A percentile compares a stretch with the other conserved stretches of the same genome.
Evolutionary conservation across 768 basidiomycete genomes (phyloP).

Genomic region (Termitomyces bulborhizus): DNA sequence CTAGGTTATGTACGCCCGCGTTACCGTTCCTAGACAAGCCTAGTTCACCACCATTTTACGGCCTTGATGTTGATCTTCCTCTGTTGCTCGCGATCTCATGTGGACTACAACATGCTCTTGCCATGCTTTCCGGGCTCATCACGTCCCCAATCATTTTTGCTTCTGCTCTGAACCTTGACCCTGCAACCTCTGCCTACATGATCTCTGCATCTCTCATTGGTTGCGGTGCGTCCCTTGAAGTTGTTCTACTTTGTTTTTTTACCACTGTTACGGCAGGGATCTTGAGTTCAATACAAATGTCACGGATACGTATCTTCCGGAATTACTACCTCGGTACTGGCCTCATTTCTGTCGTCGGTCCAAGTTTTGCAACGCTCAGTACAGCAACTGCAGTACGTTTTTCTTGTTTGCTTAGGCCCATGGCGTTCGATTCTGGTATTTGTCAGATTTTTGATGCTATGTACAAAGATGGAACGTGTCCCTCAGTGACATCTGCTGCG

Average conservation of each 20-base stretch:
- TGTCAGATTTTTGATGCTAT: constrained; percentile 65
- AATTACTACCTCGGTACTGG: constrained; percentile 77
- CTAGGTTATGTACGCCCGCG: constrained; percentile 58
- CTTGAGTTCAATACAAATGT: constrained; percentile 75
- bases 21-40: constrained; percentile 49
- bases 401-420: constrained; percentile 1
- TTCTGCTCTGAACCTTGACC: constrained; percentile 51
- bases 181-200: constrained; percentile 63
- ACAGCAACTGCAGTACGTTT: constrained; percentile 57
- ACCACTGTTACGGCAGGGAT: constrained; percentile 42
- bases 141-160: constrained; percentile 82
- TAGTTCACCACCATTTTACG: constrained; percentile 65
- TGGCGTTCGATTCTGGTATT: not conserved
- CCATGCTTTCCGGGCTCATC: constrained; percentile 79
- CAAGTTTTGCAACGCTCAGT: constrained; percentile 72
- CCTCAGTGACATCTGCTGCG: constrained; percentile 46
- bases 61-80: constrained; percentile 65
- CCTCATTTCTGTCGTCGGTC: constrained; percentile 77
- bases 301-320: constrained; percentile 51
- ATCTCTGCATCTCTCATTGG: constrained; percentile 76
- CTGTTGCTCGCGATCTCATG: constrained; percentile 66
- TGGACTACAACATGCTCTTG: constrained; percentile 71
- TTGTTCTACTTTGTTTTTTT: no score
- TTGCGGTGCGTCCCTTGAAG: constrained; percentile 41
- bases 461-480: constrained; percentile 77